Percentiles rank a stretch among this genome's conserved stretches.
Conservation (phyloP, 441 rosid species). For the Erodium moschatum region DNA sequence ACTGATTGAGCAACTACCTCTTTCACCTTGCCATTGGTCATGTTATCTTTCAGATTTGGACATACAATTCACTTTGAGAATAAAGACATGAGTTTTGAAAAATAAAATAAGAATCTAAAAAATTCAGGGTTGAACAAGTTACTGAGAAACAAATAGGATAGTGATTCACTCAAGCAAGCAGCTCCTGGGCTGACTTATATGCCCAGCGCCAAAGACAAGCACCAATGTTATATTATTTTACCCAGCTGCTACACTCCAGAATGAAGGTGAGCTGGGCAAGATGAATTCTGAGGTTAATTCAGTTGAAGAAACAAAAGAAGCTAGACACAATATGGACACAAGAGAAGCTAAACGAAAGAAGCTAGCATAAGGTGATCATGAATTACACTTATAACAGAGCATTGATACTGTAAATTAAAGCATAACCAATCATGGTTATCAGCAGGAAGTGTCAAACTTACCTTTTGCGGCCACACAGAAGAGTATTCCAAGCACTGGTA, state of each 20-base stretch:
- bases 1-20: background rate
- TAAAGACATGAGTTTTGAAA: background rate
- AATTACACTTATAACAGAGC: background rate
- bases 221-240: background rate
- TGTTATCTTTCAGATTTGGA: background rate
- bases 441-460: slow-evolving; percentile 20
- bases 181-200: background rate
- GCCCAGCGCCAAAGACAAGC: background rate
- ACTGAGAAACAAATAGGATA: background rate
- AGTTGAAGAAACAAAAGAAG: background rate
- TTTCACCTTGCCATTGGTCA: slow-evolving; percentile 3
- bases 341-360: background rate
- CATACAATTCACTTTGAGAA: background rate
- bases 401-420: background rate
- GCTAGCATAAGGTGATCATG: background rate
- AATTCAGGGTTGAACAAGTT: background rate
- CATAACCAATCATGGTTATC: background rate
- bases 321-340: background rate
- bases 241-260: background rate
- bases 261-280: background rate
- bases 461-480: slow-evolving; percentile 91
- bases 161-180: background rate
- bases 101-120: background rate
- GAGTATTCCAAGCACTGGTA: slow-evolving; percentile 97
- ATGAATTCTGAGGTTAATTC: slow-evolving; percentile 1